Evolutionary conservation across 768 basidiomycete genomes (phyloP).

Genomic region (Mycena crocata): DNA sequence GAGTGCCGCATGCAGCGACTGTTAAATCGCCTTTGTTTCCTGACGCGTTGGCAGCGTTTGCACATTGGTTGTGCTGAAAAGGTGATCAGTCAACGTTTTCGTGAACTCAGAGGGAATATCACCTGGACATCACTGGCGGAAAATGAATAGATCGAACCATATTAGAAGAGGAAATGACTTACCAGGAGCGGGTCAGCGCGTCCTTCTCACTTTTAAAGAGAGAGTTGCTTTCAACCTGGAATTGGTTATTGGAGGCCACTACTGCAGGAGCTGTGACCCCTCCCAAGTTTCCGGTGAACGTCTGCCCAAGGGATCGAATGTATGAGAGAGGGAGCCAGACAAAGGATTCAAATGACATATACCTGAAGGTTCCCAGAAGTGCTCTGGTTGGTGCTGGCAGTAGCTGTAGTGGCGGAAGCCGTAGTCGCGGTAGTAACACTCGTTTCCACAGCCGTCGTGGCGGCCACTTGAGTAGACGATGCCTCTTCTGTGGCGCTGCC

Average conservation of each 20-base stretch:
- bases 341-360: not conserved
- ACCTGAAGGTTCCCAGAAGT: slow-evolving; percentile 16
- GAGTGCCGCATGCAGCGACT: slow-evolving; percentile 15
- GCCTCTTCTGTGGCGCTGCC: not conserved
- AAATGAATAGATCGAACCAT: not conserved
- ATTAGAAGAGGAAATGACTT: not conserved
- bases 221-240: slow-evolving; percentile 21
- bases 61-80: slow-evolving; percentile 13
- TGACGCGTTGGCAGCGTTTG: slow-evolving; percentile 20
- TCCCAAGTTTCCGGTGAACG: slow-evolving; percentile 23
- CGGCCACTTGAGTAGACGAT: not conserved
- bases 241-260: slow-evolving; percentile 17
- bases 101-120: not conserved
- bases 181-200: slow-evolving; percentile 23
- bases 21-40: slow-evolving; percentile 16
- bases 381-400: not conserved
- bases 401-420: not conserved
- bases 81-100: not conserved
- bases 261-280: slow-evolving; percentile 17
- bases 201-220: slow-evolving; percentile 1
- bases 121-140: slow-evolving; percentile 11
- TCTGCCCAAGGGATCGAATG: not conserved
- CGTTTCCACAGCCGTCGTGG: not conserved
- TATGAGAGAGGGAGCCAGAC: not conserved
- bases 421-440: not conserved